Evolutionary conservation across 768 basidiomycete genomes (phyloP).

Genomic region (Boletus rubroflammeus): DNA sequence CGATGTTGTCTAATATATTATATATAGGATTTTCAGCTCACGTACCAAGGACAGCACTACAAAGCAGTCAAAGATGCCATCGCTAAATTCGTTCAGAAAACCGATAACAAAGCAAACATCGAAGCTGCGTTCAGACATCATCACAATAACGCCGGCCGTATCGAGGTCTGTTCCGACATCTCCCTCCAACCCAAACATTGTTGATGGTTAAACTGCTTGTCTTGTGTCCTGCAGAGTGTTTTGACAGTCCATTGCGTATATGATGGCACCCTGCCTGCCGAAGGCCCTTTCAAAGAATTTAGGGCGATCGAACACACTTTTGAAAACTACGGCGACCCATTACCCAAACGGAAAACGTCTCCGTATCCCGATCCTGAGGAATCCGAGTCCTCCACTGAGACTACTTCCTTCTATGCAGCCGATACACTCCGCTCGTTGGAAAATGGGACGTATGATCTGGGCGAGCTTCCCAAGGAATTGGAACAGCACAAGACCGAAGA

Average conservation of each 20-base stretch:
- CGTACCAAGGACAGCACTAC: not conserved
- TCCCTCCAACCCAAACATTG: not conserved
- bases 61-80: constrained; percentile 6
- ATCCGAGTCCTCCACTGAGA: not conserved
- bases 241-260: constrained; percentile 1
- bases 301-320: not conserved
- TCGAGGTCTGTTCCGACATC: not conserved
- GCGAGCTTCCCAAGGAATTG: not conserved
- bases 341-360: not conserved
- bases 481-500: not conserved
- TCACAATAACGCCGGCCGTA: not conserved
- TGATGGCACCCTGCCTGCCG: not conserved
- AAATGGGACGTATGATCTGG: not conserved
- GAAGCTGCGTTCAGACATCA: constrained; percentile 6
- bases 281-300: not conserved
- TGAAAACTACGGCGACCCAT: not conserved
- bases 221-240: not conserved
- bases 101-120: constrained; percentile 8
- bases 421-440: not conserved
- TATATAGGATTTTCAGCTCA: constrained; percentile 3
- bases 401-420: not conserved
- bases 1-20: not conserved
- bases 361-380: not conserved
- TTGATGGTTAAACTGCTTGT: not conserved
- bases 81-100: not conserved